Conservation (phyloP, 176 grass and related monocot genomes). For the Cenchrus purpureus region DNA sequence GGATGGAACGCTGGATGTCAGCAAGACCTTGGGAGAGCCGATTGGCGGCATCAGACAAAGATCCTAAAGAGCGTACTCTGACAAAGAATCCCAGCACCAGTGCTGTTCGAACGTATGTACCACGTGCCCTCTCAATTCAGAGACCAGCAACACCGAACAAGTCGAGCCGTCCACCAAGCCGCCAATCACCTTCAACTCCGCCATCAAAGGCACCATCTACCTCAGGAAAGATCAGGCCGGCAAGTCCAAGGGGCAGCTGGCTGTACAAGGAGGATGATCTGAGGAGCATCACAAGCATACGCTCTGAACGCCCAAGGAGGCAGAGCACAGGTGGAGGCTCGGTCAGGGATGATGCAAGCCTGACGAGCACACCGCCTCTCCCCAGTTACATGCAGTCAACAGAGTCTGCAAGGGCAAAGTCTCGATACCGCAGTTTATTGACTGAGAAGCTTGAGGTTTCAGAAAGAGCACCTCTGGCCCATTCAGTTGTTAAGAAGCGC, state of each 20-base stretch:
- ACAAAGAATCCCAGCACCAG: conserved; percentile 35
- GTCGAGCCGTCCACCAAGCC: conserved; percentile 61
- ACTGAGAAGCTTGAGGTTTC: conserved; percentile 57
- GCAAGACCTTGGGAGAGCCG: conserved; percentile 72
- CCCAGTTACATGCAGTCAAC: conserved; percentile 95
- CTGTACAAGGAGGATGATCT: conserved; percentile 75
- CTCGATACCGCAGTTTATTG: conserved; percentile 55
- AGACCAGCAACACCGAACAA: conserved; percentile 57
- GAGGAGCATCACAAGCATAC: conserved; percentile 77
- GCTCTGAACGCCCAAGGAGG: conserved; percentile 77
- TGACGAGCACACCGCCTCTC: conserved; percentile 62
- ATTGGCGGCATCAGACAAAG: conserved; percentile 50
- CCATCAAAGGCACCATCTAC: conserved; percentile 54
- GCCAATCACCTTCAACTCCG: conserved; percentile 73
- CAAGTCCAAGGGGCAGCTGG: conserved; percentile 66
- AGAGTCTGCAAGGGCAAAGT: conserved; percentile 79
- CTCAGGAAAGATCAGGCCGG: conserved; percentile 54
- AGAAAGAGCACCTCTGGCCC: conserved; percentile 55
- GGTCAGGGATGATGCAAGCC: conserved; percentile 71
- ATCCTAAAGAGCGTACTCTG: conserved; percentile 41
- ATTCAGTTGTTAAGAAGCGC: conserved; percentile 66
- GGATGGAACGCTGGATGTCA: conserved; percentile 94
- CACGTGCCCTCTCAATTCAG: conserved; percentile 44
- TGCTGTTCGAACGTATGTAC: conserved; percentile 17
- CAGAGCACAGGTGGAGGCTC: conserved; percentile 70